Conservation (phyloP, 768 basidiomycete species). For the Suillus americanus region DNA sequence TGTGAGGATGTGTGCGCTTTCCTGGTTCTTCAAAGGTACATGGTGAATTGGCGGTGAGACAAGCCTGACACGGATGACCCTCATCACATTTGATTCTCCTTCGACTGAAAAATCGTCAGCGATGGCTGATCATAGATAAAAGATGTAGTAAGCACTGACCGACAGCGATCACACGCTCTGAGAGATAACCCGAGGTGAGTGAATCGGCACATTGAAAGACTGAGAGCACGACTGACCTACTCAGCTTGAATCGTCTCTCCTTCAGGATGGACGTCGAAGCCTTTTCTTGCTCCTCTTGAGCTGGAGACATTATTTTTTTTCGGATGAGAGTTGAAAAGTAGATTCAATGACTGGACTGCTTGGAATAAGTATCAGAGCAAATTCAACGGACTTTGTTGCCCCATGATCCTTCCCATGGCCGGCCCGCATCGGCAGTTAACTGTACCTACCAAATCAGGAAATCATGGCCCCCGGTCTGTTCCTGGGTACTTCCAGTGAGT, state of each 20-base stretch:
- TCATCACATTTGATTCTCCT: constrained; percentile 87
- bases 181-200: constrained; percentile 12
- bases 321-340: constrained; percentile 10
- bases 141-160: constrained; percentile 50
- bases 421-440: constrained; percentile 27
- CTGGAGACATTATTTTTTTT: constrained; percentile 27
- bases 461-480: constrained; percentile 18
- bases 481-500: constrained; percentile 7
- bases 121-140: not conserved
- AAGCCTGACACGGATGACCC: constrained; percentile 86
- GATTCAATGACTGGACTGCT: not conserved
- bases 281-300: constrained; percentile 42
- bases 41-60: constrained; percentile 75
- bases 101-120: constrained; percentile 44
- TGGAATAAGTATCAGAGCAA: constrained; percentile 29
- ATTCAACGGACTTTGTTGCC: constrained; percentile 9
- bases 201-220: constrained; percentile 1
- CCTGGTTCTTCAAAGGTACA: constrained; percentile 89
- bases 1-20: constrained; percentile 83
- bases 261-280: constrained; percentile 56
- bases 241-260: constrained; percentile 84
- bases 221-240: constrained; percentile 53
- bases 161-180: constrained; percentile 89
- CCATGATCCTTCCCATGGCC: not conserved
- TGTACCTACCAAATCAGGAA: constrained; percentile 24